Evolutionary conservation across 208 protist genomes (phyloP).

Genomic region (Trypanosoma theileri): DNA sequence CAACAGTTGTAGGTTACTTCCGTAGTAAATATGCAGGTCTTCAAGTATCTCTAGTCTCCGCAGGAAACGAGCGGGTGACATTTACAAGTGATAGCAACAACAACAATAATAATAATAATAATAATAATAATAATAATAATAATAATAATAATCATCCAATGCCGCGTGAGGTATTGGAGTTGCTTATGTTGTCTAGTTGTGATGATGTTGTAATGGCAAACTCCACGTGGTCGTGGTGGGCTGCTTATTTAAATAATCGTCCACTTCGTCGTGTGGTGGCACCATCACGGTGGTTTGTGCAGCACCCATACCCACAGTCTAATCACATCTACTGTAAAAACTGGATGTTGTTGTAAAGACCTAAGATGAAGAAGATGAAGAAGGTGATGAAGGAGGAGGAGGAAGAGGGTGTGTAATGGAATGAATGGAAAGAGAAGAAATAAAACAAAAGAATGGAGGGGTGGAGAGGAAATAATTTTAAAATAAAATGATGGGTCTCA

Average conservation of each 20-base stretch:
- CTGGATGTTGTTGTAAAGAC: constrained; percentile 64
- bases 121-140: too few species aligned
- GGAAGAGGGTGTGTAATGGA: neutral
- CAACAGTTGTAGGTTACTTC: constrained; percentile 50
- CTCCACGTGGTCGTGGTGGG: constrained; percentile 88
- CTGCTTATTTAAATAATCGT: constrained; percentile 63
- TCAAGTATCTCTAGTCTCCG: constrained; percentile 47
- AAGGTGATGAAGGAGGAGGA: neutral
- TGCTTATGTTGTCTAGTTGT: constrained; percentile 80
- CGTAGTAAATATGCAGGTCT: constrained; percentile 56
- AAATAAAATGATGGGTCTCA: too few species aligned
- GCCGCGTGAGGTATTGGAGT: constrained; percentile 75
- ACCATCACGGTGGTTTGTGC: constrained; percentile 77
- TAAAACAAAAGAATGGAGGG: neutral
- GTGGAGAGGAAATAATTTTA: neutral
- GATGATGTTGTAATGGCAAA: constrained; percentile 89
- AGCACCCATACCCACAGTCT: constrained; percentile 67
- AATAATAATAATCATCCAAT: too few species aligned
- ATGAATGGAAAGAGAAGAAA: constrained; percentile 1
- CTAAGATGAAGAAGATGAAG: neutral
- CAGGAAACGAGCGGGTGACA: constrained; percentile 23
- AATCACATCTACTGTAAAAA: constrained; percentile 75
- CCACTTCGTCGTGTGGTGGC: constrained; percentile 69
- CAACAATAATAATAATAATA: too few species aligned
- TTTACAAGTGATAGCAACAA: constrained; percentile 1